Conservation (phyloP, 2,329 filamentous ascomycete genomes). For the Talaromyces sp. region DNA sequence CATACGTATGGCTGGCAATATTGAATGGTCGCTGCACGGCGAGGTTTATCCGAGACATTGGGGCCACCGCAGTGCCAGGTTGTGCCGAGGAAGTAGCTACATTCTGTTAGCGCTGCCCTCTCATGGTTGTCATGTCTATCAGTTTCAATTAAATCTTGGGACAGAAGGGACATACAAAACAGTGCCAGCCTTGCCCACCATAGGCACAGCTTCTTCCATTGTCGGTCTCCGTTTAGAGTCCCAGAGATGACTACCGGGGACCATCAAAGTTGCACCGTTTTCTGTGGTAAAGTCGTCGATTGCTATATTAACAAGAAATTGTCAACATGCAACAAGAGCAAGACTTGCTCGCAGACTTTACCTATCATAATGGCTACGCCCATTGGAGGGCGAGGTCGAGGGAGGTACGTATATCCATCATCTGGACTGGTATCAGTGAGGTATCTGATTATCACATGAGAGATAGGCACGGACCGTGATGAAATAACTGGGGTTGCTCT, state of each 20-base stretch:
- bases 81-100: slow-evolving; percentile 27
- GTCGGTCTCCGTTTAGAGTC: slow-evolving; percentile 20
- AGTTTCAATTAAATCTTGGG: no score
- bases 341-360: slow-evolving; percentile 17
- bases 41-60: slow-evolving; percentile 26
- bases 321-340: neutral
- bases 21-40: slow-evolving; percentile 37
- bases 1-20: slow-evolving; percentile 38
- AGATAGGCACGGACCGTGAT: slow-evolving; percentile 24
- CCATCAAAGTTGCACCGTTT: slow-evolving; percentile 35
- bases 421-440: slow-evolving; percentile 15
- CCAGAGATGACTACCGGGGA: slow-evolving; percentile 36
- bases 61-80: slow-evolving; percentile 38
- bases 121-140: no score
- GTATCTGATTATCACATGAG: neutral
- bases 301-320: slow-evolving; percentile 15
- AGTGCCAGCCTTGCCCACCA: slow-evolving; percentile 34
- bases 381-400: slow-evolving; percentile 32
- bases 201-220: slow-evolving; percentile 28
- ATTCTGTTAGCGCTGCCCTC: neutral
- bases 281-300: slow-evolving; percentile 29
- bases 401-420: slow-evolving; percentile 28
- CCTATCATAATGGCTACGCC: slow-evolving; percentile 31
- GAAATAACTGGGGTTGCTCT: slow-evolving; percentile 35
- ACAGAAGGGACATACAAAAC: slow-evolving; percentile 23